Percentiles rank a stretch among this genome's conserved stretches.
phyloP scores from a whole-genome alignment of 345 rosid species.

The Tarenaya hassleriana region DNA sequence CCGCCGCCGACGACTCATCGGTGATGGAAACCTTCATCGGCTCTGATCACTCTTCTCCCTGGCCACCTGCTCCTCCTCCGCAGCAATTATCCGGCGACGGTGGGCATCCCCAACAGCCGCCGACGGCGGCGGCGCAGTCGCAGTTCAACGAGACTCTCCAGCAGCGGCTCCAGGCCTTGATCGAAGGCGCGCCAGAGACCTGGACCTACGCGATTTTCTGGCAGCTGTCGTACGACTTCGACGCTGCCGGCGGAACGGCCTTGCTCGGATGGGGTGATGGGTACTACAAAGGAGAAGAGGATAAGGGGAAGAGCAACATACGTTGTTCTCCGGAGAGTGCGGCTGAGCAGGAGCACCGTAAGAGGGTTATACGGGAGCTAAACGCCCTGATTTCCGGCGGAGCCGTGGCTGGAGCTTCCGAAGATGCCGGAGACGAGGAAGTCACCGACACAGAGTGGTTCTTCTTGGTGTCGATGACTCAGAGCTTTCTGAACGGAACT shows the following conservation, averaged over 20 bases:
- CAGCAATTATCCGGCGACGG: slow-evolving; percentile 28
- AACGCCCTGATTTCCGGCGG: slow-evolving; percentile 72
- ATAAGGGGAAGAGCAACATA: slow-evolving; percentile 38
- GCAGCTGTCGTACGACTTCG: slow-evolving; percentile 66
- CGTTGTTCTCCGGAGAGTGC: slow-evolving; percentile 20
- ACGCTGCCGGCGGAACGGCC: slow-evolving; percentile 35
- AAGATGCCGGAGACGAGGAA: slow-evolving; percentile 75
- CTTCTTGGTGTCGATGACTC: slow-evolving; percentile 86
- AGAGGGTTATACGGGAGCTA: slow-evolving; percentile 66
- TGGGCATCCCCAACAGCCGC: neutral
- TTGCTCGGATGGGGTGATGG: slow-evolving; percentile 91
- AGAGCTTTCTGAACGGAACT: slow-evolving; percentile 54
- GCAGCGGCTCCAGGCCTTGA: slow-evolving; percentile 73
- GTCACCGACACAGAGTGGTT: slow-evolving; percentile 97
- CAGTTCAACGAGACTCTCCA: slow-evolving; percentile 60
- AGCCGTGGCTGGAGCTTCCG: slow-evolving; percentile 8
- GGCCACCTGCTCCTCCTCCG: slow-evolving; percentile 45
- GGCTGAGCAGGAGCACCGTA: slow-evolving; percentile 76
- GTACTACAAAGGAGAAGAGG: slow-evolving; percentile 82
- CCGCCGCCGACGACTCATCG: slow-evolving; percentile 60
- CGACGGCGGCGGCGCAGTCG: slow-evolving; percentile 4
- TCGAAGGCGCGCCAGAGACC: slow-evolving; percentile 58
- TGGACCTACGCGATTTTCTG: slow-evolving; percentile 98
- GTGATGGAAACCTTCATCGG: slow-evolving; percentile 84
- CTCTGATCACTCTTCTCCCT: slow-evolving; percentile 60